phyloP scores from a whole-genome alignment of 1,139 yeast species.

The Scheffersomyces titani region DNA sequence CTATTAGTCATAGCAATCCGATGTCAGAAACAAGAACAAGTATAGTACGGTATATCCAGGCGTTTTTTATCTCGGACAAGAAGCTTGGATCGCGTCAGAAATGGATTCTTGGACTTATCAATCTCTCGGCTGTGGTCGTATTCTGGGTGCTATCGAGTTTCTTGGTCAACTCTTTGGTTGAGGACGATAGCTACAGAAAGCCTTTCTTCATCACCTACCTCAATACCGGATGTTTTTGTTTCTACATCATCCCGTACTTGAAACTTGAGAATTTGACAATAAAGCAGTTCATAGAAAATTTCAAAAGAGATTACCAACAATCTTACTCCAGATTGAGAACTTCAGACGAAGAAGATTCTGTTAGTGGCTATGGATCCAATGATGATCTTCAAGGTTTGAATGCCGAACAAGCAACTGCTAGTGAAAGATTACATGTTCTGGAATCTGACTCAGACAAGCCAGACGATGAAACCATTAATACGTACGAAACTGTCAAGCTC shows the following conservation, averaged over 20 bases:
- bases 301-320: constrained; percentile 21
- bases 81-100: constrained; percentile 33
- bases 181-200: constrained; percentile 69
- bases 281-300: constrained; percentile 21
- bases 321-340: background rate
- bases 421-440: constrained; percentile 2
- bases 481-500: constrained; percentile 54
- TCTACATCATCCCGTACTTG: constrained; percentile 72
- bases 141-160: constrained; percentile 91
- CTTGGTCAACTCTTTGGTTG: constrained; percentile 71
- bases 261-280: constrained; percentile 21
- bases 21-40: background rate
- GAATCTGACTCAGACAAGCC: constrained; percentile 3
- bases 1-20: background rate
- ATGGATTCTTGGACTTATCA: constrained; percentile 78
- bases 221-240: constrained; percentile 80
- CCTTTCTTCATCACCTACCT: constrained; percentile 94
- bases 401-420: constrained; percentile 11
- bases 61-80: constrained; percentile 15
- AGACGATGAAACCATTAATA: constrained; percentile 26
- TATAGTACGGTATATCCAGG: constrained; percentile 8
- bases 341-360: constrained; percentile 8
- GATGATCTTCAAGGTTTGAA: constrained; percentile 20
- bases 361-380: constrained; percentile 21
- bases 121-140: constrained; percentile 71